Evolutionary conservation across 1,284 basidiomycete genomes (phyloP), one percentile per base, ranked within the genome.

Genomic region (Peniophora sp.): DNA sequence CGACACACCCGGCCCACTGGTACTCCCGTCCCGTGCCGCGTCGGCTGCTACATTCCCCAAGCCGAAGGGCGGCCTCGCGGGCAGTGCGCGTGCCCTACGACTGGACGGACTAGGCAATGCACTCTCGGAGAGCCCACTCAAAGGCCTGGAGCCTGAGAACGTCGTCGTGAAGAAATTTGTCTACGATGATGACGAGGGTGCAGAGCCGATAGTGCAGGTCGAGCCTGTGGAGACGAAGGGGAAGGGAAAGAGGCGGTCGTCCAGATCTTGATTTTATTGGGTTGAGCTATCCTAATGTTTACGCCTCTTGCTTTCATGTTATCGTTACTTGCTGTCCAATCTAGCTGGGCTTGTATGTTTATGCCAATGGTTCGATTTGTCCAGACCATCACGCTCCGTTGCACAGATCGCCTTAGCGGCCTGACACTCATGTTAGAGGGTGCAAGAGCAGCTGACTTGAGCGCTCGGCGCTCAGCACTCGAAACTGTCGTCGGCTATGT

Each of bases 81-180:
- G 73, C n/a, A 41, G 37, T 15, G 37, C 8, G 6, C 37, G 18
- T 35, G 22, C 50, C 39, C 58, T 83, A 57, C 73, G 69, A 53
- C 69, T 94, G 41, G 91, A 94, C 65, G 74, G 74, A 6, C 70
- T 88, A 52, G 91, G 91, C 35, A 94, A 94, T 62, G 68, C 86
- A 18, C 63, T 78, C 15, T 73, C 84, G 54, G 72, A 74, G n/a
- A 74, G 79, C 43, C 18, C 86, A 0, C 65, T 83, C n/a, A 67
- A 72, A 47, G 75, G 82, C 35, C 71, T 92, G 24, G 75, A 79
- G 43, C 71, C 75, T 24, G 82, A 88, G 62, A 80, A 80, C 53
- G 70, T 94, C 34, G 68, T 80, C 42, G 83, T 93, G 34, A 85
- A 88, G 68, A 90, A 82, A 57, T 87, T 85, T 61, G 81, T 92